Percentiles rank a stretch among this genome's conserved stretches.
Conservation (phyloP, 1,284 basidiomycete genomes). For the Leccinum huronense region DNA sequence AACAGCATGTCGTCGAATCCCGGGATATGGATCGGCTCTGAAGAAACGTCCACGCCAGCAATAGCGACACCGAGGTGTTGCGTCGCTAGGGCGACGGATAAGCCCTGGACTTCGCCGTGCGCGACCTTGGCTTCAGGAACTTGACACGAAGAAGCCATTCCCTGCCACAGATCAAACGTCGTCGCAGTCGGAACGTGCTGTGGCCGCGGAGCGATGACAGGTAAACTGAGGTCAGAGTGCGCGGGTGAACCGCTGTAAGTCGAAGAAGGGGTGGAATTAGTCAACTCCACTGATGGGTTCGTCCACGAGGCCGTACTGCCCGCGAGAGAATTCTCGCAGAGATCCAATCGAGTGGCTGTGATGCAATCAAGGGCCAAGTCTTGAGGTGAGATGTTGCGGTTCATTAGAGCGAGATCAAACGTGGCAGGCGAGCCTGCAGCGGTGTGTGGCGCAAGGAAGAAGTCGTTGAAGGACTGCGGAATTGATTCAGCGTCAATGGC, state of each 20-base stretch:
- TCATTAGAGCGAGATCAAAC: constrained; percentile 33
- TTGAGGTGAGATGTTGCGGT: constrained; percentile 23
- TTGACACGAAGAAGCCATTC: constrained; percentile 12
- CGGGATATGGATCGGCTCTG: constrained; percentile 9
- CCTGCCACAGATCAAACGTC: constrained; percentile 30
- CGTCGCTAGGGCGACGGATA: constrained; percentile 1
- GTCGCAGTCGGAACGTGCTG: constrained; percentile 27
- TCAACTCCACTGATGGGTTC: constrained; percentile 10
- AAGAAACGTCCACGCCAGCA: constrained; percentile 15
- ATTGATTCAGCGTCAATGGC: neutral
- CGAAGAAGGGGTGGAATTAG: constrained; percentile 41
- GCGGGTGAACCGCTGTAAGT: constrained; percentile 48
- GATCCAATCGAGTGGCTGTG: constrained; percentile 9
- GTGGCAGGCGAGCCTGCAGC: constrained; percentile 19
- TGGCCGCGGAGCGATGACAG: constrained; percentile 36
- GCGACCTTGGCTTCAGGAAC: constrained; percentile 8
- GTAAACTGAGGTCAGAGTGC: constrained; percentile 40
- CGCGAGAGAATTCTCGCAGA: constrained; percentile 14
- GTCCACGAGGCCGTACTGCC: constrained; percentile 14
- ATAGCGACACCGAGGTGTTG: constrained; percentile 17
- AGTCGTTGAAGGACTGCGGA: constrained; percentile 24
- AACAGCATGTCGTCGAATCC: constrained; percentile 29
- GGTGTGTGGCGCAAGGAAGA: constrained; percentile 27
- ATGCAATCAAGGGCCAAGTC: constrained; percentile 15
- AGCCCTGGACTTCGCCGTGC: constrained; percentile 4